A percentile compares a stretch with the other conserved stretches of the same genome.
Conservation (phyloP, 176 grass and related monocot species). For the Oryza meyeriana region DNA sequence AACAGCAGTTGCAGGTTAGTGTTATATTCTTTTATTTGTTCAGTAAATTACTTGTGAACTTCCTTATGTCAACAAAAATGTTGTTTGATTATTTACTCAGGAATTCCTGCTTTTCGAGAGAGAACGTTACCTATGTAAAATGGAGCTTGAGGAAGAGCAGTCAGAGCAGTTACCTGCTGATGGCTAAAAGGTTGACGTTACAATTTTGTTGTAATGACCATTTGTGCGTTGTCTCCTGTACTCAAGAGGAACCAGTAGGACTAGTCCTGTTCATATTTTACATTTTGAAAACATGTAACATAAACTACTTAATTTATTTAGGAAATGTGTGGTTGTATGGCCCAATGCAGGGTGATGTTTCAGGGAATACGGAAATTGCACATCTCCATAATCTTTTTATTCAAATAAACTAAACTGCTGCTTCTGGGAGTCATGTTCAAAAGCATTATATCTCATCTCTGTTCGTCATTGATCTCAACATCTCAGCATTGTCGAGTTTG, state of each 20-base stretch:
- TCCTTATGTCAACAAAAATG: background rate
- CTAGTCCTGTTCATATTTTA: background rate
- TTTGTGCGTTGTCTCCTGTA: background rate
- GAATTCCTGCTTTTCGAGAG: slow-evolving; percentile 89
- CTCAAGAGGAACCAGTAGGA: background rate
- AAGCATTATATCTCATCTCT: background rate
- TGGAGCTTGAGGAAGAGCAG: slow-evolving; percentile 77
- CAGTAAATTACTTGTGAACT: background rate
- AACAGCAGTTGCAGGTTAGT: slow-evolving; percentile 84
- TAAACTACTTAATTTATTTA: background rate
- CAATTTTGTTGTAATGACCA: slow-evolving; percentile 4
- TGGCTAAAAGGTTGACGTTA: slow-evolving; percentile 8
- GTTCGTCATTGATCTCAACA: background rate
- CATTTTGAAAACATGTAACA: background rate
- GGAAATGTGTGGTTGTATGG: background rate
- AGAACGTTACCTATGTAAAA: slow-evolving; percentile 66
- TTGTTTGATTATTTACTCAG: slow-evolving; percentile 39
- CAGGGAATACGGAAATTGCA: background rate
- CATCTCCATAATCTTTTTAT: background rate
- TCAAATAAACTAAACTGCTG: background rate
- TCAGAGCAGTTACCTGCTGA: slow-evolving; percentile 38
- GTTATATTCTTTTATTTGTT: slow-evolving; percentile 14
- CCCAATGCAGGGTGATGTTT: background rate
- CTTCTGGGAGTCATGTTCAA: background rate
- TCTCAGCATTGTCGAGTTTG: background rate